Base-by-base conservation (phyloP, 2,329 filamentous ascomycete species). In the Hymenotorrendiella dingleyae region DNA sequence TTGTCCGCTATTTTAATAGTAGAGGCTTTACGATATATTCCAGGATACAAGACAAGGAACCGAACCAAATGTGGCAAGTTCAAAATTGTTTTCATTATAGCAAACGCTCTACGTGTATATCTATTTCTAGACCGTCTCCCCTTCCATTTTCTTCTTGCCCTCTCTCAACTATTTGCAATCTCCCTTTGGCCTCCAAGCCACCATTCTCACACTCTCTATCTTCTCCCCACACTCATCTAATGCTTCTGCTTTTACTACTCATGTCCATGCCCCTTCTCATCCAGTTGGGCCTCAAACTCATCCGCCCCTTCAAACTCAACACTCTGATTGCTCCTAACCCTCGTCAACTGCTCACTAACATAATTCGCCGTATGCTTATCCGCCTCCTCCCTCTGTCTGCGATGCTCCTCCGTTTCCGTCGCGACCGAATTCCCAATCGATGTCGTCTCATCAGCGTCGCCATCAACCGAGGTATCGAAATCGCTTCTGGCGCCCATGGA, bases 401-500 rank as follows among this genome's bases (percentile, higher is more conserved):
- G 54, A 36, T 68, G 65, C 27, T 76, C 76, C n/a, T 74, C 71
- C 32, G 73, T 67, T 10, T 76, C 68, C 39, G 73, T 67, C 16
- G 66, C 67, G 32, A 80, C 75, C 63, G 54, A 55, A 21, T 56
- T 56, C 11, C 46, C 50, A 56, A 65, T 69, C 48, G 62, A 45
- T 46, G 45, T 43, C 52, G 54, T n/a, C n/a, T n/a, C n/a, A 55
- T 54, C 65, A 56, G 73, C 67, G 10, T 67, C 63, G 7, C 66
- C 74, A 46, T 73, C 71, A 32, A 65, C 53, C 17, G 72, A 70
- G 3, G 62, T 62, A 40, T 78, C 75, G 60, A 84, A 94, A 65
- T 94, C 89, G 60, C 86, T 93, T 40, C 88, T 80, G 42, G 80
- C 80, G 26, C 87, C 86, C 44, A 97, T 89, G 36, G 87, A 94